Conservation (phyloP, 2,329 filamentous ascomycete genomes). For the Didymella pomorum region DNA sequence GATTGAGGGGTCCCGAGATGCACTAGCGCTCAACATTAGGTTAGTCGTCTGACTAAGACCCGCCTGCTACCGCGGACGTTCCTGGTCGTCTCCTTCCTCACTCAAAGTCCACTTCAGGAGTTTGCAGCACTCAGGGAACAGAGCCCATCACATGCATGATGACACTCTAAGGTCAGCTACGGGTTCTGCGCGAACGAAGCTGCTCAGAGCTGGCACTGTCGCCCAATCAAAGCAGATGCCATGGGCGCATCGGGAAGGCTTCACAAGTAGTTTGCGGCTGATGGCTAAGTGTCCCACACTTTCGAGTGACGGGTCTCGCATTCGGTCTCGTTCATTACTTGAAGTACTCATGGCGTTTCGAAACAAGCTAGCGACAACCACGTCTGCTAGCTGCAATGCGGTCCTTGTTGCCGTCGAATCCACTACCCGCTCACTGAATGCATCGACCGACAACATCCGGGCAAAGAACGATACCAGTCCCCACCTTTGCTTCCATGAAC, state of each 20-base stretch:
- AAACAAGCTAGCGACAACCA: neutral
- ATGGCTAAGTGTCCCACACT: neutral
- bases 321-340: neutral
- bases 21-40: slow-evolving; percentile 13
- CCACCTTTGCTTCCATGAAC: neutral
- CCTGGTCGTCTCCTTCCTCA: neutral
- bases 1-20: slow-evolving; percentile 12
- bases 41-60: slow-evolving; percentile 16
- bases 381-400: neutral
- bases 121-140: neutral
- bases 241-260: neutral
- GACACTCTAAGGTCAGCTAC: neutral
- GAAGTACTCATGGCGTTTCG: neutral
- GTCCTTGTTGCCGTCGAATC: neutral
- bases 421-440: neutral
- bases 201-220: neutral
- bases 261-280: neutral
- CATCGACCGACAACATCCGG: neutral
- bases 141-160: neutral
- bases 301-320: neutral
- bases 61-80: neutral
- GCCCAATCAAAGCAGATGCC: neutral
- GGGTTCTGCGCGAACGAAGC: neutral
- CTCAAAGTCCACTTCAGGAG: neutral
- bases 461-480: neutral